Evolutionary conservation across 352 stramenopile genomes (phyloP), one percentile per base, ranked within the genome.

Genomic region (Poterioochromonas sp.): DNA sequence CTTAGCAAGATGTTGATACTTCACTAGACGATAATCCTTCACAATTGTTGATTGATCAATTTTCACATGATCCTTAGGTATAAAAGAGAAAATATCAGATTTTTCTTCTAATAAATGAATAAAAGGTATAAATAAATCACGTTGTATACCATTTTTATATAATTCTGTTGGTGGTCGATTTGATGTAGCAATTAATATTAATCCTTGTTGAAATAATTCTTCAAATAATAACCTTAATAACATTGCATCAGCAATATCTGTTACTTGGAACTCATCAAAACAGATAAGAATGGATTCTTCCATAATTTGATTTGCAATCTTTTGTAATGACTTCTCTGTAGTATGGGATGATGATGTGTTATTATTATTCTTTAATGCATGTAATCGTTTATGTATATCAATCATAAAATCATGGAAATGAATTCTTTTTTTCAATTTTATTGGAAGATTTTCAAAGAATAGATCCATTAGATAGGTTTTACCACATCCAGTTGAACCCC

Each of bases 41-140:
- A 87, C 82, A n/a, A n/a, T n/a, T n/a, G n/a, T n/a, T n/a, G n/a
- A n/a, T n/a, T n/a, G n/a, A n/a, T n/a, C n/a, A n/a, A 49, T 81
- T 86, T 34, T 84, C 83, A 74, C 83, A 82, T 83, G 15, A 26
- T 15, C 47, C 26, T 89, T 86, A 76, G 76, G 80, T 26, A 90
- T 79, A 0, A 88, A 65, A 35, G 62, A 43, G 32, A 71, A 71
- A 3, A 71, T 81, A 18, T 73, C 22, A 64, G 76, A 85, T 39
- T 80, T 79, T 49, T 85, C 37, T 68, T 88, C 73, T n/a, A 99
- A 87, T 73, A 97, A 86, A 76, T 97, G 85, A 76, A 99, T 92
- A 85, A 98, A 98, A 5, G 95, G 96, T 63, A 98, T 34, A 77
- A 99, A 99, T 62, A 96, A 93, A 81, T 98, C 90, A 37, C 94